Evolutionary conservation across 2,329 filamentous ascomycete species (phyloP).

Genomic region (Fusarium pilosicola): DNA sequence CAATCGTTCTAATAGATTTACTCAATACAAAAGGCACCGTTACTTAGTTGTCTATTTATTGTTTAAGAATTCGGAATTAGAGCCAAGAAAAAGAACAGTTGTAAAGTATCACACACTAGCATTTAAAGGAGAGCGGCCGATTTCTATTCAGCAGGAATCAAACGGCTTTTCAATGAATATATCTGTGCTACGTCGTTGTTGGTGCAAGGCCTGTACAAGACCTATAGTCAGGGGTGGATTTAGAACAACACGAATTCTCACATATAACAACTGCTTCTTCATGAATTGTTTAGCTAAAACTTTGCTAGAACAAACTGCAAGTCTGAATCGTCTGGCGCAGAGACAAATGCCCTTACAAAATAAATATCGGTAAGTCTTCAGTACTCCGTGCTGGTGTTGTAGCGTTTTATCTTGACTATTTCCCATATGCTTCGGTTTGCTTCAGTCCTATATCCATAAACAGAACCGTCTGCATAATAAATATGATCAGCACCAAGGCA

Average conservation of each 20-base stretch:
- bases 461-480: too few species aligned
- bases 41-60: neutral
- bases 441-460: neutral
- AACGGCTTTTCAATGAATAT: neutral
- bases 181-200: neutral
- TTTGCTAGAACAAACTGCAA: neutral
- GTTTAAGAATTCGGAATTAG: neutral
- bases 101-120: neutral
- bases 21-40: neutral
- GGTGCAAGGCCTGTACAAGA: too few species aligned
- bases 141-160: neutral
- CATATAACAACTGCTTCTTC: neutral
- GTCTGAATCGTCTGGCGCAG: too few species aligned
- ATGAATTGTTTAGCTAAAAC: neutral
- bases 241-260: neutral
- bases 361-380: too few species aligned
- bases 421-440: neutral
- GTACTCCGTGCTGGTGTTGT: neutral
- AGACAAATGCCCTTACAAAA: neutral
- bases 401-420: neutral
- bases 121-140: neutral
- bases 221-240: neutral
- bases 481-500: neutral
- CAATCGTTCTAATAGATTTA: neutral
- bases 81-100: neutral